Base-by-base conservation (phyloP, 1,139 yeast species). In the Hanseniaspora gamundiae region DNA sequence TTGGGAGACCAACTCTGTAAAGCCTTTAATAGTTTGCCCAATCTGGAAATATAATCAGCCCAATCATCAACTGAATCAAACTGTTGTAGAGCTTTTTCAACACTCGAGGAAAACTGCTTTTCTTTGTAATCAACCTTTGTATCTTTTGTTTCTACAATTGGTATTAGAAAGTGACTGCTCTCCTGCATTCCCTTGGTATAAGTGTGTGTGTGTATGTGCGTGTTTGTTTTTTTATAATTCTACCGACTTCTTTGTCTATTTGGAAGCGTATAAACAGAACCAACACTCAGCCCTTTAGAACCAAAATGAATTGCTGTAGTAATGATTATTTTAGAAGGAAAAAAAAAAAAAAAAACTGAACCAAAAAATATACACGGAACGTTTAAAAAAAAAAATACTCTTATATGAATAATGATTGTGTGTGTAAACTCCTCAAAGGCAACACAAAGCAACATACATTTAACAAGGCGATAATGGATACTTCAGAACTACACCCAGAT, bases 31-130 rank as follows among this genome's bases (percentile, higher is more conserved):
- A 91, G 70, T 51, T 83, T 76, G 1, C 91, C 78, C 40, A 93
- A 67, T 59, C 86, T 87, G 19, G 96, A 81, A 47, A 91, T 91
- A 61, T 88, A 87, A 59, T 91, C 98, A n/a, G 98, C 97, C 98
- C 98, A 91, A 66, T 88, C 97, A 38, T 79, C 82, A 2, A 87
- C 80, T n/a, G 78, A 62, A 45, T 85, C 95, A 65, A 91, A 91
- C n/a, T 78, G 68, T 7, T 74, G 69, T 24, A 91, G 66, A 0
- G 93, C 87, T 50, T 80, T 76, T 47, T 84, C 94, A 6, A 87
- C 74, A 49, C 70, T 76, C 27, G 76, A 71, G 22, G 69, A 65
- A 56, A 80, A 82, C 50, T 83, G 76, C 61, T 76, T 81, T 57
- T 82, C 87, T 54, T 77, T 80, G 2, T 86, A 60, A 33, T 66